Base-by-base conservation (phyloP, 2,329 filamentous ascomycete species). In the Penicillium sp. region DNA sequence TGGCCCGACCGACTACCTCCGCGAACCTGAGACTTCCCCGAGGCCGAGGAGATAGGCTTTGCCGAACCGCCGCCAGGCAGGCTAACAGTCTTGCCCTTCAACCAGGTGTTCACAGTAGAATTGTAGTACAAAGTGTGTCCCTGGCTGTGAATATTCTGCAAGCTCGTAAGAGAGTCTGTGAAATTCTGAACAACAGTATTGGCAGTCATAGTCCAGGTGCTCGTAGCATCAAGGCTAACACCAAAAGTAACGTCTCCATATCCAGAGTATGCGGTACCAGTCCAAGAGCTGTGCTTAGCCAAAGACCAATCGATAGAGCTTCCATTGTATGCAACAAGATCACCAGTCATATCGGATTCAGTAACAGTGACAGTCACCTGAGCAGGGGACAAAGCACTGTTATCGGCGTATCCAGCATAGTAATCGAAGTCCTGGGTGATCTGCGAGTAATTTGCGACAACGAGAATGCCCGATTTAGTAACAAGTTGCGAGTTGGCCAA, bases 251-350 rank as follows among this genome's bases (percentile, higher is more conserved):
- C 57, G 2, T 49, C 44, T 8, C 48, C 58, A n/a, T 57, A 55
- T 13, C 62, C 58, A 26, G 57, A 54, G 39, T 60, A 61, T 4
- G 61, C 63, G 42, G 58, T n/a, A 11, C 63, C 63, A 6, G 58
- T 62, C 58, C 63, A 65, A 5, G 27, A 50, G 13, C 60, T 62
- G 11, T 61, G 48, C 4, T 61, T 39, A 0, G 29, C 35, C 16
- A 66, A 49, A 9, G 39, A 51, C 63, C 60, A 64, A 16, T 45
- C 33, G 27, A 64, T 63, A 6, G 53, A 54, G n/a, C 62, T 64
- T 13, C 63, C 61, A 39, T 75, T 73, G 48, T 72, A 75, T 1
- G 69, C 69, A 3, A 74, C 68, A 9, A 75, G 54, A 42, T 74
- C 70, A 10, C 71, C 72, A 5, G 29, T 49, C 3, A 74, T 50